Base-by-base conservation (phyloP, 2,329 filamentous ascomycete genomes). In the Neurospora crassa region DNA sequence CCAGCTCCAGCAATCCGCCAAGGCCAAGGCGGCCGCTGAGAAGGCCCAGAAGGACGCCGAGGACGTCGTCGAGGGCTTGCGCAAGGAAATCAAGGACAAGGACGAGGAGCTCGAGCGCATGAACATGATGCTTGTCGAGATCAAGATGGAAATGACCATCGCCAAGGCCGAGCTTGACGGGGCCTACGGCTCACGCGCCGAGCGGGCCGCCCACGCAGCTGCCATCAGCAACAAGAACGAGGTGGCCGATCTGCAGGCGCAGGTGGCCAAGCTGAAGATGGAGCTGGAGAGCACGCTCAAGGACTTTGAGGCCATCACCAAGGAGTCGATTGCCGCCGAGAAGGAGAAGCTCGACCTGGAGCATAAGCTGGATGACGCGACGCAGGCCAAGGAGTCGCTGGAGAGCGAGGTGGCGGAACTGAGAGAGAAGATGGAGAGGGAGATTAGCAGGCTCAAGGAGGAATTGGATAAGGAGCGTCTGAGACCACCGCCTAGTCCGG, bases 81-180 rank as follows among this genome's bases (percentile, higher is more conserved):
- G 84, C 73, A 82, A 84, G 73, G 80, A 83, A 43, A 78, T 82
- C 74, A 83, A 83, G 75, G 81, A 82, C 73, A 85, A 84, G 79
- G 84, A 87, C 70, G 81, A 83, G 67, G 84, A 87, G 73, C 76
- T 87, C 43, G 85, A 87, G 69, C 79, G 80, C 70, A 80, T 86
- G 70, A 86, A 85, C 78, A 80, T 83, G 76, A 83, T 84, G 76
- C 78, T 88, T 70, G 84, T 86, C 42, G 86, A 89, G 79, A 82
- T 87, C 77, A 89, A 89, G 83, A 89, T 87, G 70, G 87, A 89
- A 76, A 82, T 88, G 72, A 88, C 87, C 67, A 84, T 89, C 75
- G 85, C 86, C 69, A 85, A 87, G 76, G 88, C 88, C 20, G 88
- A 90, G 78, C 83, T 90, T 40, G 88, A 90, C 74, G 86, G 86